Percentiles rank a stretch among this genome's conserved stretches.
Evolutionary conservation across 257 asterid genomes (phyloP).

Genomic region (Solanum appendiculatum): DNA sequence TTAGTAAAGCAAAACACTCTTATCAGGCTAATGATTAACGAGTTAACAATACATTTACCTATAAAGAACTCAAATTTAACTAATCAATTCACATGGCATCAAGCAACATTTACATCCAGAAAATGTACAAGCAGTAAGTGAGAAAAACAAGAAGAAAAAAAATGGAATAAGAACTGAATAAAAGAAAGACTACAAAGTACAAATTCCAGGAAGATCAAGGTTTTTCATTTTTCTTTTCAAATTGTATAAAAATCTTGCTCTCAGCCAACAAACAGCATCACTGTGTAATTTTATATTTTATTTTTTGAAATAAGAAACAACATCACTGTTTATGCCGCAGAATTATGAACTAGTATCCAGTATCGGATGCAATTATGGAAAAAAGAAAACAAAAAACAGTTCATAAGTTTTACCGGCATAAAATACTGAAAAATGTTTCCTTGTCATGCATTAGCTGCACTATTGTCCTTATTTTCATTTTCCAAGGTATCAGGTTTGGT

Average conservation of each 20-base stretch:
- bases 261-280: background rate
- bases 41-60: background rate
- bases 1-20: no score
- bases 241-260: background rate
- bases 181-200: background rate
- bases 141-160: background rate
- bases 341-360: background rate
- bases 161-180: background rate
- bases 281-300: background rate
- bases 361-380: background rate
- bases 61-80: background rate
- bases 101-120: background rate
- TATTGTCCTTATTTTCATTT: slow-evolving; percentile 13
- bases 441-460: slow-evolving; percentile 2
- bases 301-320: background rate
- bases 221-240: background rate
- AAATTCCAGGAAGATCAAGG: background rate
- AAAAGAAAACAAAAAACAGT: background rate
- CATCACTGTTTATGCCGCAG: background rate
- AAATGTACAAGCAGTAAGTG: background rate
- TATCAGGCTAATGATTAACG: background rate
- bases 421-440: background rate
- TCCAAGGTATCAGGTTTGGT: slow-evolving; percentile 15
- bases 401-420: background rate
- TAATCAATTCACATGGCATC: background rate